Base-by-base conservation (phyloP, 2,329 filamentous ascomycete species). In the Hymenoscyphus fraxineus region DNA sequence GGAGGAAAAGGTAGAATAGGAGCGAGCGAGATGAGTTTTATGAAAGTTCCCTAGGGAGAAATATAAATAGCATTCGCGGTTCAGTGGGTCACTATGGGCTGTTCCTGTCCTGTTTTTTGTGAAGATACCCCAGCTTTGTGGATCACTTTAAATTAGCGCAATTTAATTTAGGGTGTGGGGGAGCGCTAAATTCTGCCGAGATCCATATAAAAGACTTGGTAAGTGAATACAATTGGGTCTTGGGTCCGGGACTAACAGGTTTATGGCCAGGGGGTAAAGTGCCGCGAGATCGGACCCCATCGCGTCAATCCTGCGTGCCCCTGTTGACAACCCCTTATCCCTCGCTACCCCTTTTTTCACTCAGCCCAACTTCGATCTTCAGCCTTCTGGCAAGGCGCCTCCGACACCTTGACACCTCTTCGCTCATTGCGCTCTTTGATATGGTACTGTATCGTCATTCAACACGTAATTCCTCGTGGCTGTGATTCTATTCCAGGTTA, bases 21-120 rank as follows among this genome's bases (percentile, higher is more conserved):
- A 19, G 27, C 15, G 59, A 40, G 32, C 22, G 58, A 41, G 35
- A 40, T 31, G 44, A 41, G 3, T 61, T 61, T 61, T 61, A 61
- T 61, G 44, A 51, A 51, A 51, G 22, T 19, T 22, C 44, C n/a
- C 44, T 51, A 10, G 44, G 44, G 44, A 13, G n/a, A 51, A 51
- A 51, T 19, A 27, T 22, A 51, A 51, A 51, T 51, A 51, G 16
- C 44, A 51, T 12, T n/a, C 44, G 44, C 19, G 44, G 19, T n/a
- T 12, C 19, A 51, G 44, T 4, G 44, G n/a, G 44, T 44, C n/a
- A 44, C 41, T 44, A 16, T 44, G 44, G 44, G 22, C 44, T n/a
- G 3, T 51, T n/a, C 7, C 9, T 51, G 44, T 19, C 44, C 44
- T 51, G 44, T 51, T 51, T 51, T 51, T 51, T 10, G 2, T n/a